phyloP scores from a whole-genome alignment of 768 basidiomycete genomes.

The Roridomyces roridus region DNA sequence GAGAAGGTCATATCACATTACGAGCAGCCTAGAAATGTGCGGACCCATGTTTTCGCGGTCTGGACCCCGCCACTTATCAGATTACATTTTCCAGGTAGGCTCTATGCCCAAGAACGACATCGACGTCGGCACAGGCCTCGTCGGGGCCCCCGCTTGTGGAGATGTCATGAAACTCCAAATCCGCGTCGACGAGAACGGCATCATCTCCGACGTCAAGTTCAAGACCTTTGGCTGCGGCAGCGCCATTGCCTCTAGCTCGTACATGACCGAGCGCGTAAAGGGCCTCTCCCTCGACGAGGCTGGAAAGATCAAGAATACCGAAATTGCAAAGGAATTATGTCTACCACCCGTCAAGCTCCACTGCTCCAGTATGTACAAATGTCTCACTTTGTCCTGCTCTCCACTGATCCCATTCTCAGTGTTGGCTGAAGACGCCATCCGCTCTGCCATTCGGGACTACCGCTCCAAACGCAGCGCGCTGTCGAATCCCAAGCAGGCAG shows the following conservation, averaged over 20 bases:
- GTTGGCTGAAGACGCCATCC: constrained; percentile 98
- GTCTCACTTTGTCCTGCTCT: constrained; percentile 5
- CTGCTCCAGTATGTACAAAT: constrained; percentile 80
- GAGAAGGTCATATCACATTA: constrained; percentile 98
- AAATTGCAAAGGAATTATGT: constrained; percentile 96
- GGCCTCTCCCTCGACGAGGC: constrained; percentile 94
- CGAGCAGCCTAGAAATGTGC: constrained; percentile 94
- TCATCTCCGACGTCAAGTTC: constrained; percentile 99
- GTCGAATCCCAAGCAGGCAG: constrained; percentile 57
- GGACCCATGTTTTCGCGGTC: constrained; percentile 46
- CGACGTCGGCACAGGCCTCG: constrained; percentile 96
- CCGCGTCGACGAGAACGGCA: constrained; percentile 90
- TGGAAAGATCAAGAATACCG: constrained; percentile 97
- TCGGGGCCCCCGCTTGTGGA: constrained; percentile 96
- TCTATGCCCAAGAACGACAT: constrained; percentile 91
- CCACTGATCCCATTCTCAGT: constrained; percentile 53
- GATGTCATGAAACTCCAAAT: constrained; percentile 99
- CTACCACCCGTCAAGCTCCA: constrained; percentile 96
- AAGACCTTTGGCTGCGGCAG: constrained; percentile 99
- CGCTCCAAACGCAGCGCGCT: constrained; percentile 75
- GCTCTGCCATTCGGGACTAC: constrained; percentile 97
- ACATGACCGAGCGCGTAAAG: constrained; percentile 98
- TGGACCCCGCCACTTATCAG: constrained; percentile 56
- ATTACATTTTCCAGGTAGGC: constrained; percentile 82
- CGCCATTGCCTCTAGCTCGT: constrained; percentile 96